Evolutionary conservation across 139 green algal species (phyloP).

Genomic region (Chlamydomonas applanata): DNA sequence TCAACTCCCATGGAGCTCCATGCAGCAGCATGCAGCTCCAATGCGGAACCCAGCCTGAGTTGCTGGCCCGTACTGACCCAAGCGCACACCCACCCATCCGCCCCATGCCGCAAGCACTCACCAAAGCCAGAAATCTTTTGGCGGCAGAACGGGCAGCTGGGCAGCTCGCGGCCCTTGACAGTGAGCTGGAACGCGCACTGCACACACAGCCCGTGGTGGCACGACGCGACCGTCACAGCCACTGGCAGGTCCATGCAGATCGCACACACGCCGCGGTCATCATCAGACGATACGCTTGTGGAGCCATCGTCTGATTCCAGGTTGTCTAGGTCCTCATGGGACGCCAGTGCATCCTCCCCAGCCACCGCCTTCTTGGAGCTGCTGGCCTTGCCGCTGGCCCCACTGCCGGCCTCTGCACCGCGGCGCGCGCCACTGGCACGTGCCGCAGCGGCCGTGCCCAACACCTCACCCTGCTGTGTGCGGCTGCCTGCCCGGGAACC

Average conservation of each 20-base stretch:
- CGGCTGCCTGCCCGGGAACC: too few relatives aligned
- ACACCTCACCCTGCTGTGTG: too few relatives aligned
- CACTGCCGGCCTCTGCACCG: not conserved
- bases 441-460: not conserved
- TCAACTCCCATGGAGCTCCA: too few relatives aligned
- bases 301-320: not conserved
- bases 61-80: too few relatives aligned
- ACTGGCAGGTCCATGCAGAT: conserved; percentile 55
- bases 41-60: too few relatives aligned
- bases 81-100: too few relatives aligned
- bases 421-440: not conserved
- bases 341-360: not conserved
- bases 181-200: conserved; percentile 58
- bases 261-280: conserved; percentile 36
- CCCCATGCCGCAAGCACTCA: too few relatives aligned
- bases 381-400: not conserved
- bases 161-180: conserved; percentile 44
- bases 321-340: not conserved
- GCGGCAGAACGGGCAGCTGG: conserved; percentile 45
- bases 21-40: too few relatives aligned
- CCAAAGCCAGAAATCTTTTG: conserved; percentile 47
- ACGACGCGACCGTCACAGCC: conserved; percentile 33
- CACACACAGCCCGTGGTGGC: conserved; percentile 50
- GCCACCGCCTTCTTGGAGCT: not conserved
- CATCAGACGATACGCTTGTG: conserved; percentile 9